Base-by-base conservation (phyloP, 495 filamentous ascomycete genomes). In the Viridothelium virens region DNA sequence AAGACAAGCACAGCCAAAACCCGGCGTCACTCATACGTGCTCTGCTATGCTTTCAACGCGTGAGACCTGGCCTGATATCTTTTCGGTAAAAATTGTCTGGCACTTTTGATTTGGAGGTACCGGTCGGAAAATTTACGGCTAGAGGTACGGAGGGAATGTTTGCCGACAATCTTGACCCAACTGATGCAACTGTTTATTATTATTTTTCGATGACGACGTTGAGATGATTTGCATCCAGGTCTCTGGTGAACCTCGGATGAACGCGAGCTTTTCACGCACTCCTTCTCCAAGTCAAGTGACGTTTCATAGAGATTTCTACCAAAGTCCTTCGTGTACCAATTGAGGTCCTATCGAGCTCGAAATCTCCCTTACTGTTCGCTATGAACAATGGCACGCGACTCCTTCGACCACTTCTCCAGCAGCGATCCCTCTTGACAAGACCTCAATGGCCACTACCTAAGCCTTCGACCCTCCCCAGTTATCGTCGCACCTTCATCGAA, bases 401-500 rank as follows among this genome's bases (percentile, higher is more conserved):
- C 31, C 7, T 59, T 7, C 3, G 31, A 36, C 53, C 53, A n/a
- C 53, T 59, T 36, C 31, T 59, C 14, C 53, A 59, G 10, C 5
- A 18, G 0, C 53, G 1, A 5, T 16, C 7, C 3, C 5, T 18
- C 18, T 31, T 18, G 3, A 59, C 53, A 38, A 59, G 3, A 34
- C 7, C 31, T 7, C 53, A 36, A 34, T 7, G 18, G 10, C 18
- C 5, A 5, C 31, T 36, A 33, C 4, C 10, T 9, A 59, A 18
- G 7, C 14, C 5, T 9, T 31, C 5, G 1, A 34, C 14, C n/a
- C 18, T 10, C 53, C 18, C 5, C 7, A 33, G 14, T 66, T 37
- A 67, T 48, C 69, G 47, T 46, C 76, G 74, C 6, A 69, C 69
- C 36, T 76, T 76, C 71, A 63, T 75, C 70, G 61, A 70, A 38